Conservation (phyloP, 768 basidiomycete species). For the Hirschioporus abietinus region DNA sequence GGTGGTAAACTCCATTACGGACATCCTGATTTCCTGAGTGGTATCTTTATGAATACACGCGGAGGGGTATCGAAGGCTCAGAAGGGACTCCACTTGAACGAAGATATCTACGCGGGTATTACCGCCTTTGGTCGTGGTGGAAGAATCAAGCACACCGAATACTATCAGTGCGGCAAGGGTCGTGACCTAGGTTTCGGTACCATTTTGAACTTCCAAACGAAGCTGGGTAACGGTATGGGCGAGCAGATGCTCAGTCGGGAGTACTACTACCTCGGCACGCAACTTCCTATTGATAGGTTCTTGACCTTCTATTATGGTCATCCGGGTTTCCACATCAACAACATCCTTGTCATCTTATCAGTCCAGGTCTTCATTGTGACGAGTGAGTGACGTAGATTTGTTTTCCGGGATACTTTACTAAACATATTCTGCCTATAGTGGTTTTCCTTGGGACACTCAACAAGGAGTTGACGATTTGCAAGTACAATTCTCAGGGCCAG, state of each 20-base stretch:
- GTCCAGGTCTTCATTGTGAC: conserved; percentile 94
- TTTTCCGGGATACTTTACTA: conserved; percentile 9
- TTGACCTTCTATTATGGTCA: conserved; percentile 99
- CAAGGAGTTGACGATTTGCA: conserved; percentile 72
- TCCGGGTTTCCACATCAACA: conserved; percentile 99
- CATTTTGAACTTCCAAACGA: conserved; percentile 99
- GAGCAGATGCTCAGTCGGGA: conserved; percentile 99
- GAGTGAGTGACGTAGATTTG: conserved; percentile 42
- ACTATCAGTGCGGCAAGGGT: conserved; percentile 98
- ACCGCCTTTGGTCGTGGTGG: conserved; percentile 95
- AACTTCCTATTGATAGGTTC: conserved; percentile 97
- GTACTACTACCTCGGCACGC: conserved; percentile 98
- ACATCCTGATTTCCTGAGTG: conserved; percentile 99
- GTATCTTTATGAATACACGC: conserved; percentile 95
- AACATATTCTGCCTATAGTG: conserved; percentile 46
- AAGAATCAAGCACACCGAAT: conserved; percentile 98
- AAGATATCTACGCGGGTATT: conserved; percentile 99
- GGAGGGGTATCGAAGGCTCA: conserved; percentile 99
- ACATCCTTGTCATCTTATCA: conserved; percentile 96
- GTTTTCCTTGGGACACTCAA: conserved; percentile 93
- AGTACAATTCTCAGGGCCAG: conserved; percentile 66
- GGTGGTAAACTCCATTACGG: conserved; percentile 99
- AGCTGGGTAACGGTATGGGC: conserved; percentile 99
- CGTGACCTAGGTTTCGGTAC: conserved; percentile 99
- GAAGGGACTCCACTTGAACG: conserved; percentile 98